Percentiles rank a stretch among this genome's conserved stretches.
These are phyloP conservation scores for Trypanosoma theileri DNA, from an alignment of 208 protist genomes.

Conservation along the genomic window DNA sequence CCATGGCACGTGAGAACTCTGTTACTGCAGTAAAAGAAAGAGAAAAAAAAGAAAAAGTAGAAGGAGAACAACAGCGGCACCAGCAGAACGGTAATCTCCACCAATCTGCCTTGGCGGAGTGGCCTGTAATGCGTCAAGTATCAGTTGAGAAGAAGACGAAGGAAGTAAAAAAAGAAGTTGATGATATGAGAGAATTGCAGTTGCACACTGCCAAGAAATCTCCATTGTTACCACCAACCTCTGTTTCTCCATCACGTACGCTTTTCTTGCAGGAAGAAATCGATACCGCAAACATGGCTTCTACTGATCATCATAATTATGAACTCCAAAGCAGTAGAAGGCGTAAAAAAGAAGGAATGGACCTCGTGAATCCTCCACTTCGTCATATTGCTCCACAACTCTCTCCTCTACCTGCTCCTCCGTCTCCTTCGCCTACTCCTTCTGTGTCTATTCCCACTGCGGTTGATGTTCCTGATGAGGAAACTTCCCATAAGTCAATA, in stretches of 20 bases:
- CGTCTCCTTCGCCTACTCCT: not conserved
- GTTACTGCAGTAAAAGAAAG: not conserved
- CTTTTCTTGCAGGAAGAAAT: not conserved
- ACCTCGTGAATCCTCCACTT: not conserved
- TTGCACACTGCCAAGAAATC: not conserved
- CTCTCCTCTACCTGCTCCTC: not conserved
- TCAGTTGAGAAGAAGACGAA: not conserved
- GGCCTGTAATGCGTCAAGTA: too few species aligned
- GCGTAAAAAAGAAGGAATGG: not conserved
- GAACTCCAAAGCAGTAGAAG: not conserved
- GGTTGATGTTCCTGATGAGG: too few species aligned
- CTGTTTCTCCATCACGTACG: not conserved
- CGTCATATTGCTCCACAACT: not conserved
- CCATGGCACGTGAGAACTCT: constrained; percentile 20
- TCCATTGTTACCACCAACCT: not conserved
- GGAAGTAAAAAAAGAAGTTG: not conserved
- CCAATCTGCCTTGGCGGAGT: too few species aligned
- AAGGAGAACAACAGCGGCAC: constrained; percentile 1
- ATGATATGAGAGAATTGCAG: not conserved
- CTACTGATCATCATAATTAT: not conserved
- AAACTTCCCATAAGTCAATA: too few species aligned
- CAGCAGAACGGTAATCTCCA: too few species aligned
- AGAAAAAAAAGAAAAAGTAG: not conserved
- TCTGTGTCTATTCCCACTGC: not conserved
- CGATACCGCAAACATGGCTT: not conserved